Evolutionary conservation across 768 basidiomycete species (phyloP).

Genomic region (Trametes maxima): DNA sequence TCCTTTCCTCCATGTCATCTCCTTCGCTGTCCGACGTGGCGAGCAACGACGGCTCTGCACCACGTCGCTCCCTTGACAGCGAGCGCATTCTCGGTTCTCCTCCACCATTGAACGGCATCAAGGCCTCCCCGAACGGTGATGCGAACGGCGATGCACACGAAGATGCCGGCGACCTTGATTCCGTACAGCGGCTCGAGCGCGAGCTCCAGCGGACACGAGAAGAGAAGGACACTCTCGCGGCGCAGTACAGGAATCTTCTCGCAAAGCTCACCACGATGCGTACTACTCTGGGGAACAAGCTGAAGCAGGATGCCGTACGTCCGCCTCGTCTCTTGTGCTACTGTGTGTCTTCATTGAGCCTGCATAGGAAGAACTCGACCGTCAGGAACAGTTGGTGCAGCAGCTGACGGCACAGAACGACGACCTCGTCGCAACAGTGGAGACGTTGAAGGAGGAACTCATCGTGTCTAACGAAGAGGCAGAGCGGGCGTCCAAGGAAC

Average conservation of each 20-base stretch:
- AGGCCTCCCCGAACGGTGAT: constrained; percentile 25
- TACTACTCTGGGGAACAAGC: constrained; percentile 88
- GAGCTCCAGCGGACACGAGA: constrained; percentile 76
- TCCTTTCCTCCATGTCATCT: constrained; percentile 17
- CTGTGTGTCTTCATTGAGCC: constrained; percentile 16
- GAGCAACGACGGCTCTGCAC: constrained; percentile 13
- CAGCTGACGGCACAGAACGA: constrained; percentile 78
- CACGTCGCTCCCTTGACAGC: constrained; percentile 33
- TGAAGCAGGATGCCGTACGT: constrained; percentile 93
- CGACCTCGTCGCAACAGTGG: constrained; percentile 67
- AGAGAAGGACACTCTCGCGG: constrained; percentile 86
- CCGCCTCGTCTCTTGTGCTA: neutral
- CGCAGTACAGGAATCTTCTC: constrained; percentile 85
- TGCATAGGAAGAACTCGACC: constrained; percentile 94
- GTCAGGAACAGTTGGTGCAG: constrained; percentile 82
- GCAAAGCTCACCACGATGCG: constrained; percentile 93
- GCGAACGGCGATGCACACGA: constrained; percentile 28
- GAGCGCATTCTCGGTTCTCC: constrained; percentile 27
- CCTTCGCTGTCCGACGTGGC: constrained; percentile 21
- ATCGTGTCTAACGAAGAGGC: constrained; percentile 74
- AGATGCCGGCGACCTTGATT: constrained; percentile 48
- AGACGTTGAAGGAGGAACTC: constrained; percentile 82
- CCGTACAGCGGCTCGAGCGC: constrained; percentile 61
- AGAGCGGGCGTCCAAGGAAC: constrained; percentile 66
- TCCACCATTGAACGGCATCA: constrained; percentile 32